phyloP scores from a whole-genome alignment of 2,329 filamentous ascomycete species.

The Fusarium sacchari region DNA sequence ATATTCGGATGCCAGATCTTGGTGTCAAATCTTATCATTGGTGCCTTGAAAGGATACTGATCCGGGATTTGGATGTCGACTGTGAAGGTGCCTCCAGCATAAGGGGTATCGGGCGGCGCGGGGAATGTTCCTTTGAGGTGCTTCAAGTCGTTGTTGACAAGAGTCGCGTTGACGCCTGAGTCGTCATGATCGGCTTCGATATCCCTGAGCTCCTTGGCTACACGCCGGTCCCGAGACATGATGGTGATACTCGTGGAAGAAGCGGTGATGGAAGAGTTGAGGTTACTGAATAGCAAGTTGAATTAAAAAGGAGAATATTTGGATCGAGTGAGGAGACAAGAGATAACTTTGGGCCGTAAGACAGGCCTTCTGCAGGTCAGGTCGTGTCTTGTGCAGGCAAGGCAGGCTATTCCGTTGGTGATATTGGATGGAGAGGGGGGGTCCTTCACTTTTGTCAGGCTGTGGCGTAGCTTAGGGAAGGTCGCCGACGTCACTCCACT shows the following conservation, averaged over 20 bases:
- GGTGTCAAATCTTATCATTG: constrained; percentile 89
- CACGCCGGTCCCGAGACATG: constrained; percentile 61
- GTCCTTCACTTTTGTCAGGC: constrained; percentile 25
- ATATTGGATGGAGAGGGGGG: constrained; percentile 14
- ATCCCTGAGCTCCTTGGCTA: constrained; percentile 81
- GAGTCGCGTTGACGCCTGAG: constrained; percentile 79
- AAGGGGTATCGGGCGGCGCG: constrained; percentile 92
- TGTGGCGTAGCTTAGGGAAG: constrained; percentile 6
- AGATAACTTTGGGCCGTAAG: background rate
- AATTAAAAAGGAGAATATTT: background rate
- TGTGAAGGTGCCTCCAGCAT: constrained; percentile 83
- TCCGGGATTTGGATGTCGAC: constrained; percentile 89
- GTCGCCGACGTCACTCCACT: constrained; percentile 33
- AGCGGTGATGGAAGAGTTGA: background rate
- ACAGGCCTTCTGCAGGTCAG: constrained; percentile 16
- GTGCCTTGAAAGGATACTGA: constrained; percentile 93
- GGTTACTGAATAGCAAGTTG: background rate
- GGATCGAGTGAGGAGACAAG: background rate
- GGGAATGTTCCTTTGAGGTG: constrained; percentile 85
- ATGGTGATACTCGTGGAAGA: constrained; percentile 51
- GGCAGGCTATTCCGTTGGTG: constrained; percentile 6
- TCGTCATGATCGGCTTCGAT: constrained; percentile 76
- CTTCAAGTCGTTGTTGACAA: constrained; percentile 74
- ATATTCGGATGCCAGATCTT: constrained; percentile 98
- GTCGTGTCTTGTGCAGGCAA: constrained; percentile 16